Evolutionary conservation across 2,329 filamentous ascomycete species (phyloP).

Genomic region (Microascus cirrosus): DNA sequence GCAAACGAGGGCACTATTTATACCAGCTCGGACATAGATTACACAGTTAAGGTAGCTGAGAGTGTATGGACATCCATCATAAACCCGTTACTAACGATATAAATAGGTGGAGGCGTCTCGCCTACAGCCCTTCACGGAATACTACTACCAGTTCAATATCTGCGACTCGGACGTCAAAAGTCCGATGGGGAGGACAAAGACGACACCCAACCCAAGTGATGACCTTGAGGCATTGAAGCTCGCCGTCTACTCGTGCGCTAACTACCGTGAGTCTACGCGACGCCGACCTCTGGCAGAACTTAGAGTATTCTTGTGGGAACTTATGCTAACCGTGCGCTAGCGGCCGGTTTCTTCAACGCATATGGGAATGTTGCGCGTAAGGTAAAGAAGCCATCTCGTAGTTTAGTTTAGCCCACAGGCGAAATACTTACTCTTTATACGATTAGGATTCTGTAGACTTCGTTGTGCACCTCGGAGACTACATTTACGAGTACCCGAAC

Average conservation of each 20-base stretch:
- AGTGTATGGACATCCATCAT: not conserved
- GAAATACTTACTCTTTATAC: not conserved
- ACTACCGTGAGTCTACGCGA: slow-evolving; percentile 39
- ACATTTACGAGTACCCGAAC: slow-evolving; percentile 48
- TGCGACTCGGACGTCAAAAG: slow-evolving; percentile 52
- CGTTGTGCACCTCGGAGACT: slow-evolving; percentile 48
- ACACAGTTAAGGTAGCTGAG: slow-evolving; percentile 51
- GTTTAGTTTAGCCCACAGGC: not conserved
- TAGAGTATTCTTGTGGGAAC: not conserved
- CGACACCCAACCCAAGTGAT: slow-evolving; percentile 47
- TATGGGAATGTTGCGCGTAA: slow-evolving; percentile 49
- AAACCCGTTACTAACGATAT: not conserved
- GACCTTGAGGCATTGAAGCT: slow-evolving; percentile 47
- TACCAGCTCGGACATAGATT: slow-evolving; percentile 65
- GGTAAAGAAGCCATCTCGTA: slow-evolving; percentile 9
- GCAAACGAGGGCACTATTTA: slow-evolving; percentile 49
- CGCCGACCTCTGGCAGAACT: not conserved
- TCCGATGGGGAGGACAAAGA: slow-evolving; percentile 59
- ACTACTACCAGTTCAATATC: slow-evolving; percentile 60
- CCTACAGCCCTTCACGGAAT: slow-evolving; percentile 51
- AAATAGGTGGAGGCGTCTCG: slow-evolving; percentile 47
- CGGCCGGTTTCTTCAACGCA: slow-evolving; percentile 33
- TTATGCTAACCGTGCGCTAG: not conserved
- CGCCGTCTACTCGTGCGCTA: slow-evolving; percentile 61
- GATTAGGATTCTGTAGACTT: slow-evolving; percentile 40